phyloP scores from a whole-genome alignment of 345 rosid species.

The Pistacia vera region DNA sequence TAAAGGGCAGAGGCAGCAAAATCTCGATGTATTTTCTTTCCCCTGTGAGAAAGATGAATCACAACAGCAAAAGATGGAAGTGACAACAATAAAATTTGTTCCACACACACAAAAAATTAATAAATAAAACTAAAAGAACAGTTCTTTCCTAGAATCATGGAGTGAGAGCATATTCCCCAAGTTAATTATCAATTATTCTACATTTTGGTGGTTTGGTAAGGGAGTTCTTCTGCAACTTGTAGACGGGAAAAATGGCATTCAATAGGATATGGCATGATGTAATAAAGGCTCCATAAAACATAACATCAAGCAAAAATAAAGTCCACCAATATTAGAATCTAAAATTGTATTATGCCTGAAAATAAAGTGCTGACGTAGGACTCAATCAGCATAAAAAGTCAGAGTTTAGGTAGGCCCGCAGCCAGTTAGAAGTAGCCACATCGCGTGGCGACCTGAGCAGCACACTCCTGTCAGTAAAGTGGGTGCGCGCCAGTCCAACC shows the following conservation, averaged over 20 bases:
- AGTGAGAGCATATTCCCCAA: background rate
- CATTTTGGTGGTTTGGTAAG: background rate
- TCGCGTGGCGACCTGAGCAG: too few relatives aligned
- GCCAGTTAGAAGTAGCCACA: too few relatives aligned
- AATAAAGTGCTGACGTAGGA: too few relatives aligned
- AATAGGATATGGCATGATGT: background rate
- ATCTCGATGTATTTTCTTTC: slow-evolving; percentile 54
- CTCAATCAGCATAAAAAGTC: too few relatives aligned
- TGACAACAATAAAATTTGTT: background rate
- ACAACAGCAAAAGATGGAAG: background rate
- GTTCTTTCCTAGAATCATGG: background rate
- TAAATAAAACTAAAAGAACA: too few relatives aligned
- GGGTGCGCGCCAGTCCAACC: too few relatives aligned
- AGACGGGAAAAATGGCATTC: background rate
- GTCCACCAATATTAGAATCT: background rate
- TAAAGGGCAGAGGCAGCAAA: slow-evolving; percentile 59
- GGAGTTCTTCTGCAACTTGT: background rate
- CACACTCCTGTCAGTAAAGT: too few relatives aligned
- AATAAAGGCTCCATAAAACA: background rate
- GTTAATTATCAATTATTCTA: background rate
- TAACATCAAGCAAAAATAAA: background rate
- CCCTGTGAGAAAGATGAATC: slow-evolving; percentile 48
- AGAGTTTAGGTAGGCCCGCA: too few relatives aligned
- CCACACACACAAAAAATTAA: background rate
- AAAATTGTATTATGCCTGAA: background rate